A percentile compares a stretch with the other conserved stretches of the same genome.
Evolutionary conservation across 257 asterid species (phyloP).

Genomic region (Penstemon newberryi): DNA sequence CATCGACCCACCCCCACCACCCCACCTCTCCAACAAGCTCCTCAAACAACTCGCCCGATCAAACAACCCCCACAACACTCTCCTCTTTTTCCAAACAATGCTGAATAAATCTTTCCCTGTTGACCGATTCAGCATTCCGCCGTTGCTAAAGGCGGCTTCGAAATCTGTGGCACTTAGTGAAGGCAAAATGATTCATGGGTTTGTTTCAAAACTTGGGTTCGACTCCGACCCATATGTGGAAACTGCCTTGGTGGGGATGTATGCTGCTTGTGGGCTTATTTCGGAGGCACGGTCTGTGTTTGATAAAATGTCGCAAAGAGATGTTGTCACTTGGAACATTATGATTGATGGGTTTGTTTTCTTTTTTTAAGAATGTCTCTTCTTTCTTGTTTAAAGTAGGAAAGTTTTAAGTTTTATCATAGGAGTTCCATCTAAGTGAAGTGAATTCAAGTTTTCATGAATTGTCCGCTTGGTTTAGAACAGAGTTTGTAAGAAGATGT

Average conservation of each 20-base stretch:
- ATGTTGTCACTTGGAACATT: constrained; percentile 70
- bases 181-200: constrained; percentile 62
- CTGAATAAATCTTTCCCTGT: constrained; percentile 35
- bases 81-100: constrained; percentile 46
- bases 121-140: constrained; percentile 65
- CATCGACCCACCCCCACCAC: constrained; percentile 40
- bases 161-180: constrained; percentile 38
- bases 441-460: background rate
- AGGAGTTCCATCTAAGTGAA: too few species aligned
- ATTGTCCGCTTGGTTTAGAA: background rate
- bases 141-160: constrained; percentile 62
- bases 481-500: background rate
- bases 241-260: constrained; percentile 70
- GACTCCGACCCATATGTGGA: constrained; percentile 65
- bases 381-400: constrained; percentile 15
- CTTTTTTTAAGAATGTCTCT: background rate
- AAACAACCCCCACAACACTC: constrained; percentile 38
- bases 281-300: constrained; percentile 65
- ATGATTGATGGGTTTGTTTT: constrained; percentile 69
- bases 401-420: background rate
- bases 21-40: constrained; percentile 47
- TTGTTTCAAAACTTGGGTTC: constrained; percentile 60
- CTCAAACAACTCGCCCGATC: constrained; percentile 58
- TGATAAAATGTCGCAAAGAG: constrained; percentile 68
- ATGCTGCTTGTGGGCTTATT: constrained; percentile 50